Evolutionary conservation across 768 basidiomycete genomes (phyloP), one percentile per base, ranked within the genome.

Genomic region (Tylopilus intermedius): DNA sequence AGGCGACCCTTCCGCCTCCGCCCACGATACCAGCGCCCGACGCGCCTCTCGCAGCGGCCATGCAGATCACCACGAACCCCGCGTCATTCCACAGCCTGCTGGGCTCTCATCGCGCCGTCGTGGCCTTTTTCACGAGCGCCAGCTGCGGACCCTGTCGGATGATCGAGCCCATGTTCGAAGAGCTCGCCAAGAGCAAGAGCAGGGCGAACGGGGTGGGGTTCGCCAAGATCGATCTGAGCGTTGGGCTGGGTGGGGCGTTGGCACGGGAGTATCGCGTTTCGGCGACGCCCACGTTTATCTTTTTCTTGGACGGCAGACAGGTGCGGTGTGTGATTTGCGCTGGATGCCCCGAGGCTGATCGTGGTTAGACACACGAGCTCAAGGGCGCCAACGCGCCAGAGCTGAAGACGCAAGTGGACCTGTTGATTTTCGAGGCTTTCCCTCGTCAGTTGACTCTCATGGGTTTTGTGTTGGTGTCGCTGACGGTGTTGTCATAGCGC

Each of bases 241-340:
- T 87, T 11, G 88, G 87, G 0, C 67, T 80, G 67, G 86, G 87
- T 0, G 62, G 68, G 3, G 72, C 73, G 49, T 70, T 95, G 14
- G 88, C 86, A 0, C 55, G 67, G 1, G 74, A 83, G 65, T 88
- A 79, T 72, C 74, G 79, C 13, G 80, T 96, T 1, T 68, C 77
- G 14, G 92, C 79, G 15, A 95, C 90, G 2, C 94, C 94, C 5
- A 94, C 91, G 1, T 95, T 97, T 62, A 72, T 88, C 38, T 94
- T 96, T 71, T 97, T 92, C 72, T 67, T 84, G 55, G 77, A 88
- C 54, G 90, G 85, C 1, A 74, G 78, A 47, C 83, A 88, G 81
- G 88, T 87, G 49, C 56, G 56, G n/a, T 2, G 21, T 14, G 18
- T 39, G 42, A 71, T 53, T 2, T 13, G 30, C 38, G 22, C 35